Evolutionary conservation across 2,329 filamentous ascomycete genomes (phyloP), one percentile per base, ranked within the genome.

Genomic region (Fusarium bactridioides): DNA sequence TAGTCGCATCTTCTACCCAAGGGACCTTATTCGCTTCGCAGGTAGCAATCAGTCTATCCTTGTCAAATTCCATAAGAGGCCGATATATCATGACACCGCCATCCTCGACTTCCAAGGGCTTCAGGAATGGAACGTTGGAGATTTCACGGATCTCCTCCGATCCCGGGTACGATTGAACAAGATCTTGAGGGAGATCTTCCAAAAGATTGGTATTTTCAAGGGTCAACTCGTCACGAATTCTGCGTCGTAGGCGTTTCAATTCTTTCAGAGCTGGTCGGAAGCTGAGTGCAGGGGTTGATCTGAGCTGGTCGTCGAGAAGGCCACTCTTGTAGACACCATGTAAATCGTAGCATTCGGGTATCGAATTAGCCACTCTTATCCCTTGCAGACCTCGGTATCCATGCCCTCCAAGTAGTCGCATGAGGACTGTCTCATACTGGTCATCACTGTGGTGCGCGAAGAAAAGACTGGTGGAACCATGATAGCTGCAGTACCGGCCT

Each of bases 361-460:
- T 94, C 48, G 89, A 88, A 33, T 88, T 85, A 23, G 88, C 84
- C 7, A 84, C 76, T 15, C 86, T 86, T 76, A 97, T 96, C 7
- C 93, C 94, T 21, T 86, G 84, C 35, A 97, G 83, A 0, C 93
- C 94, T n/a, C 87, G 84, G n/a, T 89, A 88, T 5, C 88, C 84
- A 76, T 94, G 92, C 1, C 91, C 90, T 7, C 85, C 84, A 13
- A 91, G 81, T 40, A 98, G 81, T 45, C 96, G 89, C 90, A 94
- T 93, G 54, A 98, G 82, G 8, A 97, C 86, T 0, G 95, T 98
- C 83, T 99, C 96, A 62, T 94, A 92, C 78, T 96, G 94, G 77
- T 99, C 96, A 77, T 98, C 95, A 69, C 88, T 85, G 79, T 99
- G 96, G 79, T 99, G 96, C 8, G 92, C 96, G 33, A 97, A 84